Percentiles rank a stretch among this genome's conserved stretches.
phyloP scores from a whole-genome alignment of 352 stramenopile species.

The Phytophthora macrochlamydospora region DNA sequence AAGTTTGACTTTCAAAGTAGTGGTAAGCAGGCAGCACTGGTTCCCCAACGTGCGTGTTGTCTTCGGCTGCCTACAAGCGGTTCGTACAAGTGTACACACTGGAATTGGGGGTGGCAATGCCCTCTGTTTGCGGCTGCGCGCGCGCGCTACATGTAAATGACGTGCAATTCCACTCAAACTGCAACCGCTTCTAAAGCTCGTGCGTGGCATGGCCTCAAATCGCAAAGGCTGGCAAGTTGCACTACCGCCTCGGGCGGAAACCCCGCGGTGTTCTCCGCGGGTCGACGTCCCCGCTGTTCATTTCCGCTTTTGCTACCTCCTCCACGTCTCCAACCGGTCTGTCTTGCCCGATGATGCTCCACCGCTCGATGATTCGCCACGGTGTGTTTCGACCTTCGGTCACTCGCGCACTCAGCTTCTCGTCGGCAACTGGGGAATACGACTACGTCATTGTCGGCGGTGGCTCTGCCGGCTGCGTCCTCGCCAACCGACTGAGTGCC shows the following conservation, averaged over 20 bases:
- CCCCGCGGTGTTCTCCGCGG: not conserved
- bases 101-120: too few relatives aligned
- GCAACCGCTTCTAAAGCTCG: not conserved
- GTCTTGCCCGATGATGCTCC: slow-evolving; percentile 10
- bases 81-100: not conserved
- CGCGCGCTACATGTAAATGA: not conserved
- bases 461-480: slow-evolving; percentile 88
- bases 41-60: not conserved
- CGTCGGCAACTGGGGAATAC: slow-evolving; percentile 41
- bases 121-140: too few relatives aligned
- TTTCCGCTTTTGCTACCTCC: not conserved
- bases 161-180: not conserved
- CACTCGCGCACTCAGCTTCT: slow-evolving; percentile 32
- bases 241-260: not conserved
- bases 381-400: not conserved
- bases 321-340: not conserved
- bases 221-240: not conserved
- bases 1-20: not conserved
- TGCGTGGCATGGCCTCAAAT: not conserved
- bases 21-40: not conserved
- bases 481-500: slow-evolving; percentile 88
- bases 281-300: not conserved
- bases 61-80: too few relatives aligned
- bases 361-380: slow-evolving; percentile 6
- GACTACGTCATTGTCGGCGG: slow-evolving; percentile 94